Evolutionary conservation across 441 rosid genomes (phyloP), one percentile per base, ranked within the genome.

Genomic region (Hura crepitans): DNA sequence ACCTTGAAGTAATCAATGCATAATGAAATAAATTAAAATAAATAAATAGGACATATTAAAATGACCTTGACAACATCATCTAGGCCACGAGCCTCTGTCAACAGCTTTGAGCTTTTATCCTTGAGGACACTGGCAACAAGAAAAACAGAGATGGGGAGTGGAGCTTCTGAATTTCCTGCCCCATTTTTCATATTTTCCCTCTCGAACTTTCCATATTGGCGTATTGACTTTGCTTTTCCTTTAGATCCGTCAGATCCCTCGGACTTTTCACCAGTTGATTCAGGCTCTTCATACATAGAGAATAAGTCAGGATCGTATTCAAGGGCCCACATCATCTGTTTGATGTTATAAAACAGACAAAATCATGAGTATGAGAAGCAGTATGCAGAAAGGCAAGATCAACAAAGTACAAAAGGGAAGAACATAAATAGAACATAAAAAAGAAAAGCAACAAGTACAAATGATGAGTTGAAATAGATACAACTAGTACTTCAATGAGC

Each of bases 301-400:
- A 82, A 92, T 75, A 86, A 70, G 57, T 86, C 89, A 1, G 99
- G 99, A 74, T 94, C 99, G 20, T 92, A 94, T 74, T 94, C 97
- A 20, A 94, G 84, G 20, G 99, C 97, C 97, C 99, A 94, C 99
- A 94, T 94, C 99, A 94, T 94, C 99, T 94, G 84, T 68, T 5
- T 47, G 42, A 73, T 35, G 15, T 56, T 65, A 47, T 54, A 50
- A 68, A 45, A 46, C 57, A 4, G 4, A 73, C 57, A 65, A 65
- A 73, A 31, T 60, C 27, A 66, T 49, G 66, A 50, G 17, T 57
- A 65, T 47, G 18, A 55, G 50, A 42, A 66, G 37, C 37, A 53
- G 39, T 6, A n/a, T 46, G 15, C 20, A 58, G 23, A 58, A 46
- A 67, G 17, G 30, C 46, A 42, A 42, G 46, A 10, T 42, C 46